A percentile compares a stretch with the other conserved stretches of the same genome.
These are phyloP conservation scores for Neurospora cerealis DNA, from an alignment of 495 filamentous ascomycete species.

Conservation along the genomic window DNA sequence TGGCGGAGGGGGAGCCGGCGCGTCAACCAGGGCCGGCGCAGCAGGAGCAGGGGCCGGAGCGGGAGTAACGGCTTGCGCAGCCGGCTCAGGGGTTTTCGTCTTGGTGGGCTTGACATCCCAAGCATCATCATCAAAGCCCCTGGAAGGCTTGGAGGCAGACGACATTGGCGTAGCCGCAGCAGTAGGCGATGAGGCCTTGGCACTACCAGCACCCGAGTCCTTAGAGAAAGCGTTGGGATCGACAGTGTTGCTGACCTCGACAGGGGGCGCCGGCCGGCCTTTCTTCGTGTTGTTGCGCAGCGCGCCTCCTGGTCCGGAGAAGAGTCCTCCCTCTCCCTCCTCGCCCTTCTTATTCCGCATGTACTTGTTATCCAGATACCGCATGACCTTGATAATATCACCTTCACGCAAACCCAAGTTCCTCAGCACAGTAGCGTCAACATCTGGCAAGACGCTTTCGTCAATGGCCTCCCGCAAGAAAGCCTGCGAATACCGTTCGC, in stretches of 20 bases:
- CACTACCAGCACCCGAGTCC: conserved; percentile 26
- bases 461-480: conserved; percentile 92
- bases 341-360: conserved; percentile 58
- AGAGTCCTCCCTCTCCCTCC: conserved; percentile 64
- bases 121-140: conserved; percentile 92
- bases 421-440: conserved; percentile 69
- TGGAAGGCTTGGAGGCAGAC: conserved; percentile 38
- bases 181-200: conserved; percentile 33
- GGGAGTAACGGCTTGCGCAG: conserved; percentile 21
- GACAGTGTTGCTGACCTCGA: conserved; percentile 75
- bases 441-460: conserved; percentile 78
- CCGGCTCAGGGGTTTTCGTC: conserved; percentile 33
- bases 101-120: conserved; percentile 96
- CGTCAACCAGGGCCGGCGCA: conserved; percentile 27
- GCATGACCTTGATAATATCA: conserved; percentile 92
- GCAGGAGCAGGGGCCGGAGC: conserved; percentile 13
- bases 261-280: conserved; percentile 72
- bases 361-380: conserved; percentile 74
- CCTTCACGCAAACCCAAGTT: conserved; percentile 88
- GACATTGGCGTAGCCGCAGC: conserved; percentile 30
- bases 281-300: conserved; percentile 94
- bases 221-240: conserved; percentile 74
- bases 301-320: conserved; percentile 81
- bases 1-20: conserved; percentile 15
- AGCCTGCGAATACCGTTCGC: conserved; percentile 84